phyloP scores from a whole-genome alignment of 345 rosid species.

The Dipteronia sinensis region DNA sequence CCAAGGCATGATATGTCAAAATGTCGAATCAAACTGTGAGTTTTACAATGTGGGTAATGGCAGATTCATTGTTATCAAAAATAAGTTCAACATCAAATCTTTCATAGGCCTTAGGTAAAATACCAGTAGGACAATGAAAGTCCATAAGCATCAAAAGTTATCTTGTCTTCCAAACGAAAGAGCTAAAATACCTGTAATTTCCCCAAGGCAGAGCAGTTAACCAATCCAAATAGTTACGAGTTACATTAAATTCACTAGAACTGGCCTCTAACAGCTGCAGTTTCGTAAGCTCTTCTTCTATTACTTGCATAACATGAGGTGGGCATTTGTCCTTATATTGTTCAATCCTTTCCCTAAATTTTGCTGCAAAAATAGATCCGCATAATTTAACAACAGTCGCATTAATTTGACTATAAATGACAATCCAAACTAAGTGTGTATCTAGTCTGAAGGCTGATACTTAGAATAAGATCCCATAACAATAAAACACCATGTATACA shows the following conservation, averaged over 20 bases:
- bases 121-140: background rate
- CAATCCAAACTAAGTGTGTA: background rate
- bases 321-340: slow-evolving; percentile 88
- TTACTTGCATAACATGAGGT: slow-evolving; percentile 85
- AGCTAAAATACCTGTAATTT: slow-evolving; percentile 70
- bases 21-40: background rate
- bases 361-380: slow-evolving; percentile 55
- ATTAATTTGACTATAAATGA: background rate
- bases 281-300: slow-evolving; percentile 97
- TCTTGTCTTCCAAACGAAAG: slow-evolving; percentile 1
- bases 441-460: slow-evolving; percentile 1
- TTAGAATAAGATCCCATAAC: background rate
- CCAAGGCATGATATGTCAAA: background rate
- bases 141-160: slow-evolving; percentile 1
- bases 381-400: slow-evolving; percentile 7
- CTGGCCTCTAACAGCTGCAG: slow-evolving; percentile 98
- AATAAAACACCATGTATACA: background rate
- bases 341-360: slow-evolving; percentile 93
- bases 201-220: slow-evolving; percentile 97
- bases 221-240: slow-evolving; percentile 99
- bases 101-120: background rate
- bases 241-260: slow-evolving; percentile 99
- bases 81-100: slow-evolving; percentile 10
- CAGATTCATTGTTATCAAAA: background rate
- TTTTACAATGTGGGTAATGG: background rate